Percentiles rank a stretch among this genome's conserved stretches.
These are phyloP conservation scores for Pythium utonaiense DNA, from an alignment of 352 stramenopile genomes.

Conservation along the genomic window DNA sequence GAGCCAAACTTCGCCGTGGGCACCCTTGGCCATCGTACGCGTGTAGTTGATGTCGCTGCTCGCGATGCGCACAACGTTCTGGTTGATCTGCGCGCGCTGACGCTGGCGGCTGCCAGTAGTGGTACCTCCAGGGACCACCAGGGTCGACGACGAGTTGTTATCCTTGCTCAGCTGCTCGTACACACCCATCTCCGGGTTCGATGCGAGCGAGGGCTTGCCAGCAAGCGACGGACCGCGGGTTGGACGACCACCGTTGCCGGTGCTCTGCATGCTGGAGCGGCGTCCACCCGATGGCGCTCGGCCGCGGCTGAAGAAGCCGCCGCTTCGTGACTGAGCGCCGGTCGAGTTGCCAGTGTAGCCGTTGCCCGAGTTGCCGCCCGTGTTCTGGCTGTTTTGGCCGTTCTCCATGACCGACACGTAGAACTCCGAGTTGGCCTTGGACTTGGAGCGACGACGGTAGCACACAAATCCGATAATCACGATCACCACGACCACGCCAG, in stretches of 20 bases:
- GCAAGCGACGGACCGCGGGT: neutral
- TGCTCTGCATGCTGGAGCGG: slow-evolving; percentile 1
- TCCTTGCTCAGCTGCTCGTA: slow-evolving; percentile 23
- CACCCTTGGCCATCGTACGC: slow-evolving; percentile 71
- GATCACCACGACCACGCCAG: slow-evolving; percentile 45
- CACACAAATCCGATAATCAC: slow-evolving; percentile 41
- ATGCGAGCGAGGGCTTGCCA: slow-evolving; percentile 12
- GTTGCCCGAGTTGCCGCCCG: neutral
- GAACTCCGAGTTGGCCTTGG: slow-evolving; percentile 22
- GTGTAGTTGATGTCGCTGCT: slow-evolving; percentile 77
- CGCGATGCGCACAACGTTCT: slow-evolving; percentile 51
- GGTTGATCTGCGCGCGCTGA: slow-evolving; percentile 29
- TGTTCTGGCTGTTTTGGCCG: slow-evolving; percentile 27
- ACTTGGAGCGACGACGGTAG: slow-evolving; percentile 45
- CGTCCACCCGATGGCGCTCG: slow-evolving; percentile 3
- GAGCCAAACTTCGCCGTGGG: slow-evolving; percentile 82
- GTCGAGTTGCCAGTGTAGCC: slow-evolving; percentile 4
- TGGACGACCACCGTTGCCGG: slow-evolving; percentile 10
- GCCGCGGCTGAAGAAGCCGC: slow-evolving; percentile 17
- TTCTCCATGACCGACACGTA: slow-evolving; percentile 28
- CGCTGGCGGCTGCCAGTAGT: slow-evolving; percentile 18
- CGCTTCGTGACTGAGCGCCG: slow-evolving; percentile 13
- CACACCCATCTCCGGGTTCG: slow-evolving; percentile 28
- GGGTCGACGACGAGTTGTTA: neutral
- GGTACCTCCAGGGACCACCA: neutral